Percentiles rank a stretch among this genome's conserved stretches.
Conservation (phyloP, 2,329 filamentous ascomycete genomes). For the Endocalyx cinctus region DNA sequence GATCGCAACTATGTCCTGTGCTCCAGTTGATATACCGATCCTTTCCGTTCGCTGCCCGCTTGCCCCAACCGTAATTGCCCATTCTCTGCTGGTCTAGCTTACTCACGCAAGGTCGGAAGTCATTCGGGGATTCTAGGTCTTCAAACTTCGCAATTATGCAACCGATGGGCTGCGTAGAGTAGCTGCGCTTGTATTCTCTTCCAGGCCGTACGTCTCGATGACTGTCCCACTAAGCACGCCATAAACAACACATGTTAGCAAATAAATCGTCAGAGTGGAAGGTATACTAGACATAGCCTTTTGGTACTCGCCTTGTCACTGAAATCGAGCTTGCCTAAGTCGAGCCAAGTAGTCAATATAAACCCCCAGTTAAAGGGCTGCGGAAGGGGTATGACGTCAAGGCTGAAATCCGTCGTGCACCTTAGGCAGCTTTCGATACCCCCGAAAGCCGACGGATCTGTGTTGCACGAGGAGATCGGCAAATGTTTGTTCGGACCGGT, state of each 20-base stretch:
- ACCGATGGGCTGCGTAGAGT: slow-evolving; percentile 3
- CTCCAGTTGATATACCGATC: slow-evolving; percentile 14
- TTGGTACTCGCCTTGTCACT: no score
- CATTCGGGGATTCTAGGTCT: slow-evolving; percentile 6
- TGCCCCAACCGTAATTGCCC: slow-evolving; percentile 15
- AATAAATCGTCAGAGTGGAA: no score
- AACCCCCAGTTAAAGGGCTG: slow-evolving; percentile 21
- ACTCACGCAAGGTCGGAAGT: slow-evolving; percentile 9
- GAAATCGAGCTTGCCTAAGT: slow-evolving; percentile 17
- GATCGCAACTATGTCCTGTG: slow-evolving; percentile 13
- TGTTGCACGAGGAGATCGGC: slow-evolving; percentile 11
- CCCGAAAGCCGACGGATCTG: slow-evolving; percentile 11
- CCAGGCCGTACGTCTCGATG: slow-evolving; percentile 13
- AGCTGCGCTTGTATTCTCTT: slow-evolving; percentile 6
- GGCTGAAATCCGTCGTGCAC: slow-evolving; percentile 18
- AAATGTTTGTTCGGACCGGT: slow-evolving; percentile 2
- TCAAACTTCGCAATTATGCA: slow-evolving; percentile 17
- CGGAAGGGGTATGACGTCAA: slow-evolving; percentile 16
- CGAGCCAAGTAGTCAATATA: slow-evolving; percentile 18
- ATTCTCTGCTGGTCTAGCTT: slow-evolving; percentile 13
- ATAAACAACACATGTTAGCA: no score
- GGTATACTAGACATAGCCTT: no score
- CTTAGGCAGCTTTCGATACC: slow-evolving; percentile 12
- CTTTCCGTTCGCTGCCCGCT: slow-evolving; percentile 6
- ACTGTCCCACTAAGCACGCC: slow-evolving; percentile 19